A percentile compares a stretch with the other conserved stretches of the same genome.
Evolutionary conservation across 805 yeast genomes (phyloP).

Genomic region (Teunomyces cretensis): DNA sequence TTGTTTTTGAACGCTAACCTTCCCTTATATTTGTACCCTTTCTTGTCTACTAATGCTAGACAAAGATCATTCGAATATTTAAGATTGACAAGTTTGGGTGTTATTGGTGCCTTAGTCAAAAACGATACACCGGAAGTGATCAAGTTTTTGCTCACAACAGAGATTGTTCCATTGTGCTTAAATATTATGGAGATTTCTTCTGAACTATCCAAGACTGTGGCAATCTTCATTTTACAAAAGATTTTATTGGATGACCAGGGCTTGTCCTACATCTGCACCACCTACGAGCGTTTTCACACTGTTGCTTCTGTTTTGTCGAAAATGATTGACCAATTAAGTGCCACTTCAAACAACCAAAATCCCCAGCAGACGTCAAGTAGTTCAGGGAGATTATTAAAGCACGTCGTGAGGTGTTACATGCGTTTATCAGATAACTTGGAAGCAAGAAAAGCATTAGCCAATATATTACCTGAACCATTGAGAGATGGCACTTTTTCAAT

Average conservation of each 20-base stretch:
- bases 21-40: conserved; percentile 90
- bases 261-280: conserved; percentile 87
- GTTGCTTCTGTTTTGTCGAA: conserved; percentile 82
- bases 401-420: conserved; percentile 90
- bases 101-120: conserved; percentile 93
- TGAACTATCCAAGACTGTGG: conserved; percentile 92
- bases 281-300: conserved; percentile 91
- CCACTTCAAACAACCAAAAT: conserved; percentile 51
- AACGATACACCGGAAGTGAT: conserved; percentile 96
- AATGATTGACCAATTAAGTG: conserved; percentile 80
- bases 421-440: conserved; percentile 87
- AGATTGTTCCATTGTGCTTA: conserved; percentile 90
- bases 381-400: conserved; percentile 84
- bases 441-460: conserved; percentile 83
- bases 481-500: conserved; percentile 82
- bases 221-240: conserved; percentile 92
- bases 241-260: conserved; percentile 91
- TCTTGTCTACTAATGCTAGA: conserved; percentile 86
- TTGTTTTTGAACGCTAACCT: conserved; percentile 86
- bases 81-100: conserved; percentile 90
- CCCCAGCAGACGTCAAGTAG: conserved; percentile 31
- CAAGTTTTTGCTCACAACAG: conserved; percentile 88
- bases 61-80: conserved; percentile 92
- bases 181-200: conserved; percentile 95
- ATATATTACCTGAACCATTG: conserved; percentile 81